A percentile compares a stretch with the other conserved stretches of the same genome.
Evolutionary conservation across 2,329 filamentous ascomycete species (phyloP).

Genomic region (Sarocladium kiliense): DNA sequence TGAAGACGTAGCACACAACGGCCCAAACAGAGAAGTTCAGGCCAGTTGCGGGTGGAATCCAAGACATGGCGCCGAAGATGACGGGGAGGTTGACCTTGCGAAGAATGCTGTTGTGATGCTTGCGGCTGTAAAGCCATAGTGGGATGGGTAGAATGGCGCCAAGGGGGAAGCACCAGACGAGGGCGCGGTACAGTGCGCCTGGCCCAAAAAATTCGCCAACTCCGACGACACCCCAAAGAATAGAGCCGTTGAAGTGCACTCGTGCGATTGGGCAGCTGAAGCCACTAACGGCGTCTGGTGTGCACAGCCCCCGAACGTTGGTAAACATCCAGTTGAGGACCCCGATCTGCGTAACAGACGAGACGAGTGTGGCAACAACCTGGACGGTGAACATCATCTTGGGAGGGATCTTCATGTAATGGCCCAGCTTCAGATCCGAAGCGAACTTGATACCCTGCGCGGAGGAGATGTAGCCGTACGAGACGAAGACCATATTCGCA

Average conservation of each 20-base stretch:
- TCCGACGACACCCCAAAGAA: constrained; percentile 85
- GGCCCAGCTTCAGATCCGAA: constrained; percentile 78
- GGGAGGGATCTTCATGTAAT: constrained; percentile 84
- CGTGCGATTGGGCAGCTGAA: constrained; percentile 84
- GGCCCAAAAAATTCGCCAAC: constrained; percentile 77
- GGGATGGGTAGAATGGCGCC: constrained; percentile 70
- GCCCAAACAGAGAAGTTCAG: constrained; percentile 89
- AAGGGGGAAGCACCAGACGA: constrained; percentile 78
- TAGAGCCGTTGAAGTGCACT: constrained; percentile 86
- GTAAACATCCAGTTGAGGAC: constrained; percentile 89
- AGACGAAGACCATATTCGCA: constrained; percentile 91
- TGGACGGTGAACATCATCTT: constrained; percentile 75
- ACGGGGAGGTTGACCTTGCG: constrained; percentile 79
- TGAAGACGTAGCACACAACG: constrained; percentile 80
- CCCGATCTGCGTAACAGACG: constrained; percentile 73
- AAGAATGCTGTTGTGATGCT: constrained; percentile 53
- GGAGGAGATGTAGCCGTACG: constrained; percentile 84
- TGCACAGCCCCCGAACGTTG: constrained; percentile 73
- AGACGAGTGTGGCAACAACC: constrained; percentile 69
- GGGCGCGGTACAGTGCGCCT: constrained; percentile 65
- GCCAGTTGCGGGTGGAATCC: constrained; percentile 82
- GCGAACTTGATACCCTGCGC: constrained; percentile 88
- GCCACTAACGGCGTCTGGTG: constrained; percentile 72
- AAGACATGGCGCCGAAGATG: constrained; percentile 74
- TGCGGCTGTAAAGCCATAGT: constrained; percentile 65